phyloP scores from a whole-genome alignment of 805 yeast genomes.

The Lipomyces orientalis region DNA sequence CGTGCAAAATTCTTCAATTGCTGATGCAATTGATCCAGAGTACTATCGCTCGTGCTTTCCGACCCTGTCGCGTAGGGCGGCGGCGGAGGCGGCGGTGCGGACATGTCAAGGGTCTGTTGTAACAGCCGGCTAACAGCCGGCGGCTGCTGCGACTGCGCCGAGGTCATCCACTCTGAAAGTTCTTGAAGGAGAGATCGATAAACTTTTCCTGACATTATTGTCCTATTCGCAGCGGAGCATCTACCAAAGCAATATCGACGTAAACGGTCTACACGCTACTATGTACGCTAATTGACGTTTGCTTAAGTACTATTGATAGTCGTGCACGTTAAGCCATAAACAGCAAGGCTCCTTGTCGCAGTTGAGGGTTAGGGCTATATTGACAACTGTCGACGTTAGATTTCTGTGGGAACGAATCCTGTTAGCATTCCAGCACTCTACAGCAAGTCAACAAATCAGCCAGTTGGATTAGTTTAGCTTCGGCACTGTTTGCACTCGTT shows the following conservation, averaged over 20 bases:
- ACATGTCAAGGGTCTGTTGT: conserved; percentile 32
- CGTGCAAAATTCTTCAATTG: conserved; percentile 10
- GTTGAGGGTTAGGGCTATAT: not conserved
- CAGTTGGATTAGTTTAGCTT: not conserved
- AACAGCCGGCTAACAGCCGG: conserved; percentile 20
- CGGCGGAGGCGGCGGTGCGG: conserved; percentile 33
- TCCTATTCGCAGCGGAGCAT: not conserved
- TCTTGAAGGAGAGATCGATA: conserved; percentile 26
- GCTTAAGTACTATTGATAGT: not conserved
- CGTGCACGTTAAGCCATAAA: not conserved
- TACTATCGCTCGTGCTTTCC: conserved; percentile 7
- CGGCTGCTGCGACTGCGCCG: conserved; percentile 21
- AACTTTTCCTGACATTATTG: conserved; percentile 21
- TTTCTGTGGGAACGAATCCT: not conserved
- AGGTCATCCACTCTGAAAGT: conserved; percentile 30
- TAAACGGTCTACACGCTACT: no score
- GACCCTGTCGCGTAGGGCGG: conserved; percentile 2
- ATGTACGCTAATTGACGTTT: no score
- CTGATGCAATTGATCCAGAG: conserved; percentile 21
- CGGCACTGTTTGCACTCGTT: not conserved
- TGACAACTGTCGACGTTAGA: not conserved
- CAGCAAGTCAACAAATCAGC: not conserved
- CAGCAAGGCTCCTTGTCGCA: not conserved
- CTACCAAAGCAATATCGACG: not conserved
- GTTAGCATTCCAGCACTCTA: not conserved